Percentiles rank a stretch among this genome's conserved stretches.
phyloP scores from a whole-genome alignment of 345 rosid genomes.

The Eucalyptus brandiana region DNA sequence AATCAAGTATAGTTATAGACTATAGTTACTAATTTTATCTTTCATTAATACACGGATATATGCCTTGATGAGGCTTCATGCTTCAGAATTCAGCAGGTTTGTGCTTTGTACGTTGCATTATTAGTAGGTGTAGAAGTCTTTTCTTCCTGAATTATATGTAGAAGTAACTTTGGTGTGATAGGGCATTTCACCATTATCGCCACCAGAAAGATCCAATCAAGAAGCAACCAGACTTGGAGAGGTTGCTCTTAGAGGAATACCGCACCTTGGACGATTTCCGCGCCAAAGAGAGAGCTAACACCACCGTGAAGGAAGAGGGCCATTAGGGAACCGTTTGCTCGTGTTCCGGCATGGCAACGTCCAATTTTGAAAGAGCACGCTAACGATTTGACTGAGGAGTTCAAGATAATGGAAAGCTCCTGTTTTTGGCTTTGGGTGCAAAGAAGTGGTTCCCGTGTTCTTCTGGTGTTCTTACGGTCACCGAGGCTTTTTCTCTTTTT shows the following conservation, averaged over 20 bases:
- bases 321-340: background rate
- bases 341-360: background rate
- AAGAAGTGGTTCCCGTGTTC: background rate
- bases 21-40: background rate
- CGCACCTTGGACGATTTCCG: slow-evolving; percentile 66
- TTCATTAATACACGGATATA: background rate
- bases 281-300: slow-evolving; percentile 23
- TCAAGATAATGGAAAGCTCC: background rate
- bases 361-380: slow-evolving; percentile 29
- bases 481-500: background rate
- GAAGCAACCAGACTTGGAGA: slow-evolving; percentile 76
- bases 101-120: background rate
- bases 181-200: slow-evolving; percentile 97
- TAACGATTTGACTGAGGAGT: background rate
- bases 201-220: slow-evolving; percentile 31
- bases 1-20: background rate
- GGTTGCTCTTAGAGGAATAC: slow-evolving; percentile 58
- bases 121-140: background rate
- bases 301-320: slow-evolving; percentile 16
- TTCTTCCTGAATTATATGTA: background rate
- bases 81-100: background rate
- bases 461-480: background rate
- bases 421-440: background rate
- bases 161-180: background rate
- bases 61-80: background rate